Base-by-base conservation (phyloP, 352 stramenopile genomes). In the Phytopythium delawarense region DNA sequence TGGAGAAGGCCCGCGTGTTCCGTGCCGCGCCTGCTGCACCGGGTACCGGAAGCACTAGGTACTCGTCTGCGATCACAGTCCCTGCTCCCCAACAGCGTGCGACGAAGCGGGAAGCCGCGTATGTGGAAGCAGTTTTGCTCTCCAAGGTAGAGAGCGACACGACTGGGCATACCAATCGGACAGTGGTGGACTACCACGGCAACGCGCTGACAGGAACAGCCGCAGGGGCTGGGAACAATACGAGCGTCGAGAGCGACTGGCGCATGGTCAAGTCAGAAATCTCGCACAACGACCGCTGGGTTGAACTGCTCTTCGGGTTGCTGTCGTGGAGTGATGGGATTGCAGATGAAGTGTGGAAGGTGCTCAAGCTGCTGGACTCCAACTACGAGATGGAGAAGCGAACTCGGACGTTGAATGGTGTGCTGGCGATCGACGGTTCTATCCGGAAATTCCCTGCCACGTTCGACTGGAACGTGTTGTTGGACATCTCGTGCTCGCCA, bases 331-430 rank as follows among this genome's bases (percentile, higher is more conserved):
- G 64, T 5, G 67, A 74, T 34, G 72, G 68, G 35, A 78, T 89
- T 21, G 78, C 74, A 51, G 85, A 91, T 64, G 85, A 90, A 70
- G 80, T 79, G 12, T 90, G 79, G 79, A 90, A 90, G 58, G 67
- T 93, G 21, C 51, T 95, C 16, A 93, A 89, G 52, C 64, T 92
- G 34, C 63, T 95, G 15, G 72, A 75, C 34, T 78, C 77, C 21
- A 76, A 92, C 63, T 65, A 74, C 9, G 44, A 66, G 25, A 89
- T 92, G 76, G 84, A 91, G 64, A 91, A 89, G 60, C 78, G 72
- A 13, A 88, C 76, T 50, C 82, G 82, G 23, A 88, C 79, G 20
- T 63, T 95, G 20, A 88, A 91, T 49, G 67, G 71, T 40, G 59
- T 76, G 37, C 65, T 93, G 28, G 78, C 71, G 16, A 90, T 92